Evolutionary conservation across 2,329 filamentous ascomycete species (phyloP).

Genomic region (Alternaria triticimaculans): DNA sequence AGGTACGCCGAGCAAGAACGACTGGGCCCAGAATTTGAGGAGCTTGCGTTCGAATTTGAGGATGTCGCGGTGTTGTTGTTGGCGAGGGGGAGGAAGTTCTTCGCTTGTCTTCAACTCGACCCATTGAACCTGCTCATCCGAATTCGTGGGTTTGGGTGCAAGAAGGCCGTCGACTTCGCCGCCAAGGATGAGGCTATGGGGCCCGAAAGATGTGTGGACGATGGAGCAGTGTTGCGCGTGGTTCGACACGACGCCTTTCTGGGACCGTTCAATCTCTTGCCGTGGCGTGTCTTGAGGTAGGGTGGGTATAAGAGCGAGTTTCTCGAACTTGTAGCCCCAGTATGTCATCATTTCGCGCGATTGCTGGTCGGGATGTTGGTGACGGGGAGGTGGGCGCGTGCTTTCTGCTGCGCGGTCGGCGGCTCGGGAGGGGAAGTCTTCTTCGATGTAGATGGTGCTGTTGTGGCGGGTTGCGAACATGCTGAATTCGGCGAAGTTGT

Average conservation of each 20-base stretch:
- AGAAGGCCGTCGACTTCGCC: conserved; percentile 87
- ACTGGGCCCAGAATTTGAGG: conserved; percentile 96
- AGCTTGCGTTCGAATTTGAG: conserved; percentile 86
- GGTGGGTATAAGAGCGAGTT: conserved; percentile 75
- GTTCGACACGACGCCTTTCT: conserved; percentile 78
- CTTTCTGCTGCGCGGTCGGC: conserved; percentile 61
- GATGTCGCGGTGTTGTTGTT: conserved; percentile 68
- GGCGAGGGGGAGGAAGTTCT: conserved; percentile 59
- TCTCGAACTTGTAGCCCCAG: conserved; percentile 99
- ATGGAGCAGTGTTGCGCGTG: conserved; percentile 95
- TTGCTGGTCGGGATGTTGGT: conserved; percentile 59
- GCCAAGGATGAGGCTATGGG: conserved; percentile 76
- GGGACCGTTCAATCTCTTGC: conserved; percentile 79
- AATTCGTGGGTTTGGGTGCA: conserved; percentile 23
- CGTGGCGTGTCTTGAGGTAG: conserved; percentile 81
- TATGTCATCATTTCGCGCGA: conserved; percentile 86
- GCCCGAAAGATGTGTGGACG: conserved; percentile 85
- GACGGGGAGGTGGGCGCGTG: conserved; percentile 26
- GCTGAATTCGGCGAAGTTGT: conserved; percentile 81
- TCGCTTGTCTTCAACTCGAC: conserved; percentile 93
- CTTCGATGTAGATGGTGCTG: conserved; percentile 84
- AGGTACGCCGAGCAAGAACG: conserved; percentile 89
- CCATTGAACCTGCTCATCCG: conserved; percentile 72
- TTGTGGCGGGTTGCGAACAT: conserved; percentile 95
- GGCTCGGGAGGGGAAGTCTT: conserved; percentile 78